Base-by-base conservation (phyloP, 1,284 basidiomycete genomes). In the Stygiomarasmius scandens region DNA sequence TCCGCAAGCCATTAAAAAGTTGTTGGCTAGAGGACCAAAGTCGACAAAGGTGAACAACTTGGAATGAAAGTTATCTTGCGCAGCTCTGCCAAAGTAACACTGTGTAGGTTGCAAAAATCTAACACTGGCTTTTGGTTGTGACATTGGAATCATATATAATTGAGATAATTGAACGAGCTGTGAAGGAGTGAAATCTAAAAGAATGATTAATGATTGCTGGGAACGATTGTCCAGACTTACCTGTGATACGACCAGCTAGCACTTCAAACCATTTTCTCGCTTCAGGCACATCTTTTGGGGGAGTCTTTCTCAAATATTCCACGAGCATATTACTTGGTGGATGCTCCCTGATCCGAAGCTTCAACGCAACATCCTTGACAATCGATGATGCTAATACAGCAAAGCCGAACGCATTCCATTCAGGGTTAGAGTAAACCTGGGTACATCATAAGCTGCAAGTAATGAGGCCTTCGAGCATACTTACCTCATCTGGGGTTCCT, bases 41-140 rank as follows among this genome's bases (percentile, higher is more conserved):
- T 98, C 90, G 49, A 98, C 85, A 65, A 95, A 96, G 11, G 86
- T 84, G 68, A 98, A 97, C 6, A 93, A 70, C 66, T 88, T 87
- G 1, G 89, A 89, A 65, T 90, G 88, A 49, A 91, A 83, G 54
- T 77, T 76, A 16, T 79, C 80, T 29, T 77, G 76, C 0, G 77
- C 71, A 38, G 78, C 73, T 16, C 78, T 76, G 9, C 80, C 82
- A 61, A 93, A 80, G 69, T 90, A 93, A 67, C 90, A 92, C 60
- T 89, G 84, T 9, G 68, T 77, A 12, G 91, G 90, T 19, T 75
- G 80, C 27, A 80, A 60, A 0, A 63, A 56, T 16, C 70, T 58
- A 49, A 61, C 74, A 60, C 46, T 66, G 23, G 20, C 66, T 52
- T 55, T 70, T 59, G 67, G 69, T 19, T 63, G 63, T 62, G 64